Evolutionary conservation across 2,329 filamentous ascomycete genomes (phyloP).

Genomic region (Clathrospora elynae): DNA sequence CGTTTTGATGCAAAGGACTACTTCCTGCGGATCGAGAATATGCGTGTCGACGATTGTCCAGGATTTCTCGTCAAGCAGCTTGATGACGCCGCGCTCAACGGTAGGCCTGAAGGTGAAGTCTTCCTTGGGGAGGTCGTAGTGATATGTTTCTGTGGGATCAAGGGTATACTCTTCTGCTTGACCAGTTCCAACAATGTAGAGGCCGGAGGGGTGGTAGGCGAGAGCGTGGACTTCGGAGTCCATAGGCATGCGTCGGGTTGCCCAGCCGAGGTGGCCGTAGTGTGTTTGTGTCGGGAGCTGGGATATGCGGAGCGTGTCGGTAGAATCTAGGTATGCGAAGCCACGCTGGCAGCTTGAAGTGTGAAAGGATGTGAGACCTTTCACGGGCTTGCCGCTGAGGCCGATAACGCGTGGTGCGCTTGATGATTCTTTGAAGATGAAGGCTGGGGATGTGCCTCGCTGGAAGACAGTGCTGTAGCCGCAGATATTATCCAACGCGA

Average conservation of each 20-base stretch:
- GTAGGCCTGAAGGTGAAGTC: conserved; percentile 66
- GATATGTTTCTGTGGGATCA: conserved; percentile 83
- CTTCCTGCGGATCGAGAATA: conserved; percentile 74
- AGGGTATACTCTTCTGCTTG: conserved; percentile 69
- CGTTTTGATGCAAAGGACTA: conserved; percentile 79
- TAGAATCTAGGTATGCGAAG: conserved; percentile 72
- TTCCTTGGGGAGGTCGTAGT: conserved; percentile 76
- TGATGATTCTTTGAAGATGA: conserved; percentile 81
- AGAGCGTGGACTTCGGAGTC: conserved; percentile 73
- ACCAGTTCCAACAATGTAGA: conserved; percentile 78
- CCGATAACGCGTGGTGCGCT: conserved; percentile 76
- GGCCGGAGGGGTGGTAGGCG: conserved; percentile 75
- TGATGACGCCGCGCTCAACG: conserved; percentile 72
- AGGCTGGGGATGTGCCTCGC: conserved; percentile 76
- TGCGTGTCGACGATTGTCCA: conserved; percentile 80
- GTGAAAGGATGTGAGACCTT: conserved; percentile 76
- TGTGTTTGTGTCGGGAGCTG: conserved; percentile 70
- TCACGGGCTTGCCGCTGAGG: conserved; percentile 70
- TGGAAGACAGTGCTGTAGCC: conserved; percentile 84
- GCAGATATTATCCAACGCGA: conserved; percentile 66
- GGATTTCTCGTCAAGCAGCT: conserved; percentile 76
- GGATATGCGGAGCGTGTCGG: conserved; percentile 72
- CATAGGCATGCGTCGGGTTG: conserved; percentile 72
- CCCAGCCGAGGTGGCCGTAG: conserved; percentile 76
- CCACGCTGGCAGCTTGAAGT: conserved; percentile 77